Evolutionary conservation across 2,329 filamentous ascomycete species (phyloP).

Genomic region (Nemania serpens): DNA sequence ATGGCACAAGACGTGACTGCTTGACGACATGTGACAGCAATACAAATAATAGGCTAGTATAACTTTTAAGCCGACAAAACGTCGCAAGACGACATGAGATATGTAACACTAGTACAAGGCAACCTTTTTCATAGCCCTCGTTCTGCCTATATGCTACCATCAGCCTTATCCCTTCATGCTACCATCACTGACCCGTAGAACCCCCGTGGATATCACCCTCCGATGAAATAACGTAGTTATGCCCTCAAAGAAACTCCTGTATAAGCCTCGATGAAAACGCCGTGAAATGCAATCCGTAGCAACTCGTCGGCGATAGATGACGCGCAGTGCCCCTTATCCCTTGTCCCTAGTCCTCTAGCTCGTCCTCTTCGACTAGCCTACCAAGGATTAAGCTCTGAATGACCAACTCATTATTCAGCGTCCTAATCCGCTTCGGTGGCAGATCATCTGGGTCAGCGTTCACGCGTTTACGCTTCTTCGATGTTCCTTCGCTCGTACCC

Average conservation of each 20-base stretch:
- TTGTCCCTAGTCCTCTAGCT: slow-evolving; percentile 42
- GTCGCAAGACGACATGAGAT: not conserved
- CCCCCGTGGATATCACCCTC: not conserved
- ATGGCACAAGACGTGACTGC: not conserved
- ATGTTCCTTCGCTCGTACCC: slow-evolving; percentile 42
- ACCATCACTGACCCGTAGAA: not conserved
- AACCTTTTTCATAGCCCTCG: not conserved
- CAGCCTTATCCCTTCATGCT: not conserved
- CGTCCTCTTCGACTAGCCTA: slow-evolving; percentile 69
- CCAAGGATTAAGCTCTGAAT: slow-evolving; percentile 92
- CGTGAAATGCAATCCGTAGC: slow-evolving; percentile 23
- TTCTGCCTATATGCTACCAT: not conserved
- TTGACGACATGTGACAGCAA: too few species aligned
- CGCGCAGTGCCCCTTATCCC: not conserved
- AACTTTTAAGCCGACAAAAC: not conserved
- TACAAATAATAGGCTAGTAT: not conserved
- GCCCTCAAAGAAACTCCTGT: slow-evolving; percentile 13
- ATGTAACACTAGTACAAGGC: not conserved
- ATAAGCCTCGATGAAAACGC: slow-evolving; percentile 23
- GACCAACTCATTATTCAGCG: slow-evolving; percentile 84
- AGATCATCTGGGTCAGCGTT: slow-evolving; percentile 33
- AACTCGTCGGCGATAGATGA: slow-evolving; percentile 1
- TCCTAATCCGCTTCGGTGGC: slow-evolving; percentile 59
- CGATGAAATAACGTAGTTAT: slow-evolving; percentile 6
- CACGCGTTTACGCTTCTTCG: slow-evolving; percentile 51